Base-by-base conservation (phyloP, 345 rosid species). In the Toxicodendron radicans region DNA sequence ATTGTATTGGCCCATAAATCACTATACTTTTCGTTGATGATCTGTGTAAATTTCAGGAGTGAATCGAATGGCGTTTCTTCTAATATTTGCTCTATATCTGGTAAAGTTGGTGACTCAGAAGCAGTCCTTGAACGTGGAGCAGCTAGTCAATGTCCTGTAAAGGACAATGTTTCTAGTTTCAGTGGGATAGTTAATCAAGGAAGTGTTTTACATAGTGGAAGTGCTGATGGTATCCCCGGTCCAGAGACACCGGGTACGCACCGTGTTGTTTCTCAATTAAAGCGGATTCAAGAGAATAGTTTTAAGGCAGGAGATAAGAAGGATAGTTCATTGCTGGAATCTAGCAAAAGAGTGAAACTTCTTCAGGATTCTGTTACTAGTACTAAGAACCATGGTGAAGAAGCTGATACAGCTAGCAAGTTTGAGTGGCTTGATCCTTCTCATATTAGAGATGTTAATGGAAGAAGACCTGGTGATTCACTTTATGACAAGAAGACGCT, bases 341-440 rank as follows among this genome's bases (percentile, higher is more conserved):
- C 86, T 67, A 45, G 73, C 76, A 95, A 95, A 83, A 83, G 90
- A 79, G 70, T 73, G 72, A 92, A 83, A 77, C 32, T 86, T 80
- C 85, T 87, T 45, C 80, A 80, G 68, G 83, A 90, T 38, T 77
- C 86, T 14, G 5, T 56, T 21, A 21, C 71, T 74, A 68, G 66
- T 58, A 83, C 73, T 71, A 88, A 87, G 79, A 86, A 73, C 10
- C 52, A 68, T 45, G 64, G 35, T 32, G 61, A 75, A 77, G 76
- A 72, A 70, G 79, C 68, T 70, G 85, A 88, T 74, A 72, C 83
- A 58, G 80, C 84, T 66, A 85, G 89, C 83, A 91, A 91, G 82
- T 95, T 92, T 82, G 99, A 90, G 54, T 95, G 97, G 97, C 97
- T 95, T 79, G 85, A 88, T 54, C 91, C 93, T 78, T 85, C 88